Conservation (phyloP, 768 basidiomycete genomes). For the Xerocomus brunneocitrinus region DNA sequence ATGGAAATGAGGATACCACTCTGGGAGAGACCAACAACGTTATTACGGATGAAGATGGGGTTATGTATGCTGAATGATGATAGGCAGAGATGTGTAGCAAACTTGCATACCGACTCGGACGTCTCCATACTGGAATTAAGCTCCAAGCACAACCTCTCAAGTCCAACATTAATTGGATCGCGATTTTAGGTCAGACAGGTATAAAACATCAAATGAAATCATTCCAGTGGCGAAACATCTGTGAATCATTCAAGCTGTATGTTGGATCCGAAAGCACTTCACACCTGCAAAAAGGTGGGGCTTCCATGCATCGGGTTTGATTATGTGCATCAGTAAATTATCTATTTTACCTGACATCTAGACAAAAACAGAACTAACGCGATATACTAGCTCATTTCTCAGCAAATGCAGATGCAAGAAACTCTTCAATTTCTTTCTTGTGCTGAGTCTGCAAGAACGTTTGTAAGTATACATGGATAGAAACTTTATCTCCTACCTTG, state of each 20-base stretch:
- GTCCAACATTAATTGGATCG: no score
- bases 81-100: background rate
- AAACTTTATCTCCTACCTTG: conserved; percentile 51
- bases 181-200: no score
- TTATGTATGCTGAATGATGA: conserved; percentile 43
- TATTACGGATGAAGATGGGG: conserved; percentile 57
- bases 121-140: background rate
- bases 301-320: background rate
- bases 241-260: no score
- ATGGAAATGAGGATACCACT: conserved; percentile 19
- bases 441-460: conserved; percentile 54
- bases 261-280: no score
- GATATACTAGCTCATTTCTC: conserved; percentile 13
- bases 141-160: no score
- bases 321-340: background rate
- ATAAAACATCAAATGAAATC: no score
- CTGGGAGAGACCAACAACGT: conserved; percentile 30
- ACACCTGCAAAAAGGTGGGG: no score
- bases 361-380: background rate
- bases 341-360: conserved; percentile 4
- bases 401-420: conserved; percentile 59
- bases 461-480: background rate
- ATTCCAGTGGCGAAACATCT: no score
- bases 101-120: background rate
- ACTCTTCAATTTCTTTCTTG: conserved; percentile 86